Evolutionary conservation across 805 yeast genomes (phyloP), one percentile per base, ranked within the genome.

Genomic region (Scheffersomyces spartinae): DNA sequence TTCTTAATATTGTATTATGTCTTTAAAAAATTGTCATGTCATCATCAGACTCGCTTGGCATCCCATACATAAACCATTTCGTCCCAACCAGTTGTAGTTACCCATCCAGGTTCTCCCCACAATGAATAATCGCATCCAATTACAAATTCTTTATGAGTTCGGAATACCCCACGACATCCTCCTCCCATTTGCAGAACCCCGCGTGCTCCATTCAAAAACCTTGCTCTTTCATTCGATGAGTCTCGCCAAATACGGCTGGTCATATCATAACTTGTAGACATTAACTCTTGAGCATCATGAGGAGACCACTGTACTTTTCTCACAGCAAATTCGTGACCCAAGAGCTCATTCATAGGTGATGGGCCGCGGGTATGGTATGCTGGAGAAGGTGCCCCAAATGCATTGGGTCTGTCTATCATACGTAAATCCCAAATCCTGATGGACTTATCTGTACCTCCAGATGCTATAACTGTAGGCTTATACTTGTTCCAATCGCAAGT

Each of bases 81-180:
- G 55, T 88, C 98, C 95, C 95, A 88, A 2, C 95, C 95, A 0
- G 86, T 77, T 9, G 95, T 76, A 7, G 91, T 94, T 10, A 79
- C 85, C 85, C 91, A 86, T 1, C 96, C 96, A 2, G 91, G 93
- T 38, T 74, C 76, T 3, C 97, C 98, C 96, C 96, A 88, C 26
- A 91, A 52, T 36, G 94, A 78, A 81, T 95, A 91, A 55, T 91
- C 97, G 35, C 86, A 79, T 10, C 93, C 96, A 39, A 81, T 71
- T 2, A 80, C 95, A 55, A 88, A 88, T 58, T 88, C 98, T 15
- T 72, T 65, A 54, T 91, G 97, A 27, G 52, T 54, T 13, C 66
- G 61, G 60, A 84, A 82, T 10, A 66, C 64, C 6, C 69, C 70
- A 18, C 62, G 52, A 18, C 75, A 59, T 26, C 67, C 68, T 20